These are phyloP conservation scores for Aspergillus pseudotamarii DNA, from an alignment of 2,329 filamentous ascomycete species.

Conservation along the genomic window DNA sequence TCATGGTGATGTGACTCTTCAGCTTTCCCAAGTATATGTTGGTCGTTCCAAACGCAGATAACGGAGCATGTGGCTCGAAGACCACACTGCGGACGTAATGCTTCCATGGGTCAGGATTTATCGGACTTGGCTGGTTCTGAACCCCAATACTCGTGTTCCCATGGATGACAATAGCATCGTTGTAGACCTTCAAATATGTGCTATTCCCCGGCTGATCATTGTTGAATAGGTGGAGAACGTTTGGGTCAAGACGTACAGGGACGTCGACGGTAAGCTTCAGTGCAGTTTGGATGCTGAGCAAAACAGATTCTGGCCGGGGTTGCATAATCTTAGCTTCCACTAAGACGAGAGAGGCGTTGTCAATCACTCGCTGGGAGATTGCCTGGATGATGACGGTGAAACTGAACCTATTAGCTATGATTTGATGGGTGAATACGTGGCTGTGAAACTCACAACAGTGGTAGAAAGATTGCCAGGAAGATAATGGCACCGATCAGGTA, in stretches of 20 bases:
- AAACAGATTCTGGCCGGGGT: conserved; percentile 23
- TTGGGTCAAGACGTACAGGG: conserved; percentile 22
- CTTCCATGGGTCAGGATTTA: conserved; percentile 1
- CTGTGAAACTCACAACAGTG: conserved; percentile 22
- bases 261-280: conserved; percentile 23
- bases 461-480: conserved; percentile 28
- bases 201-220: conserved; percentile 15
- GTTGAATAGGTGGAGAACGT: conserved; percentile 21
- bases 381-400: conserved; percentile 52
- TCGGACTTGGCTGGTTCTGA: conserved; percentile 9
- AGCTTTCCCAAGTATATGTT: conserved; percentile 8
- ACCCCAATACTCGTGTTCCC: conserved; percentile 27
- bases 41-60: conserved; percentile 2
- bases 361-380: conserved; percentile 51
- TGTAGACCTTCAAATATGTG: conserved; percentile 5
- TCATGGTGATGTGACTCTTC: conserved; percentile 23
- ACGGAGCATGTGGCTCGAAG: conserved; percentile 1
- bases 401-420: conserved; percentile 28
- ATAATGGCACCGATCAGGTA: conserved; percentile 23
- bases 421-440: neutral
- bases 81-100: conserved; percentile 2
- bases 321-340: conserved; percentile 21
- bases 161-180: conserved; percentile 20
- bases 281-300: conserved; percentile 23
- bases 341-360: conserved; percentile 46